Percentiles rank a stretch among this genome's conserved stretches.
Conservation (phyloP, 202 grass and related monocot genomes). For the Cymbopogon flexuosus region DNA sequence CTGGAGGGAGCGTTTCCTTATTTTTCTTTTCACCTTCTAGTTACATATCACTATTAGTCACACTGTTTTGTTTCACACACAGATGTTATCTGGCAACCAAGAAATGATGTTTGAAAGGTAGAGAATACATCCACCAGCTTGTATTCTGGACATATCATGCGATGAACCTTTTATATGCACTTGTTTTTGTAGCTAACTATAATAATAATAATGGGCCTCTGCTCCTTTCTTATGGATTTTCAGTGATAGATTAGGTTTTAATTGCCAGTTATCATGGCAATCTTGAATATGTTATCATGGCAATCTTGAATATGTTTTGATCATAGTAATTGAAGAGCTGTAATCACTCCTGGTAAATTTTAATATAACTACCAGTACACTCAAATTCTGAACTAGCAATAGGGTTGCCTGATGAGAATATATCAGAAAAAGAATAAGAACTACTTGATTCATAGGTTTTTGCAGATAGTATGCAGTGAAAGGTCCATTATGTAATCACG, state of each 20-base stretch:
- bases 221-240: conserved; percentile 1
- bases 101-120: conserved; percentile 59
- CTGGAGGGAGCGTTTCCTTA: background rate
- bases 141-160: background rate
- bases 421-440: background rate
- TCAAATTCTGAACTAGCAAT: conserved; percentile 15
- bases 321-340: background rate
- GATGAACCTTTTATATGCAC: background rate
- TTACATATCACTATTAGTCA: conserved; percentile 20
- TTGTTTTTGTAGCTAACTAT: background rate
- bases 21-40: background rate
- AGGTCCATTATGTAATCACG: background rate
- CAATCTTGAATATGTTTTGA: conserved; percentile 10
- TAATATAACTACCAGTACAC: background rate
- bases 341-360: background rate
- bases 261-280: background rate
- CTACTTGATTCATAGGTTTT: background rate
- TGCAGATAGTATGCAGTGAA: background rate
- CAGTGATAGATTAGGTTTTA: background rate
- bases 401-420: background rate
- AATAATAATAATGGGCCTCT: background rate
- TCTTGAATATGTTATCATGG: conserved; percentile 4
- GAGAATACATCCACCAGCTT: conserved; percentile 10
- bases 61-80: conserved; percentile 36
- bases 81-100: conserved; percentile 63